Percentiles rank a stretch among this genome's conserved stretches.
Evolutionary conservation across 208 protist species (phyloP).

Genomic region (Trichomonas vaginalis): DNA sequence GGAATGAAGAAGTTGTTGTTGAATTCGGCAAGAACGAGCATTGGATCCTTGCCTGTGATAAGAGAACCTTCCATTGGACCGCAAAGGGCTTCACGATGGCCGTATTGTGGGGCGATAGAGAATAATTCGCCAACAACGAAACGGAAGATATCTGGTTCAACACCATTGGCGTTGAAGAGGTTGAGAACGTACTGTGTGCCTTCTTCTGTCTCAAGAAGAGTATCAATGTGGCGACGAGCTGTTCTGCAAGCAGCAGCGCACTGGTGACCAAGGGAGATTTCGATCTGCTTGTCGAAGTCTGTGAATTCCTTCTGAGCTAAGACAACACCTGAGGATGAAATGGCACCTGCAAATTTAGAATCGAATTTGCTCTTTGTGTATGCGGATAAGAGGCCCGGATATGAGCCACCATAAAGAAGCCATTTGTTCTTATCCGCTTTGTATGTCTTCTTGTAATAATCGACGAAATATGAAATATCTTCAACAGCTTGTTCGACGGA

Average conservation of each 20-base stretch:
- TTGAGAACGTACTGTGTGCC: not conserved
- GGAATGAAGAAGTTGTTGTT: not conserved
- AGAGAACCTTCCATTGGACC: not conserved
- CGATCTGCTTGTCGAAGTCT: not conserved
- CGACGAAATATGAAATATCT: not conserved
- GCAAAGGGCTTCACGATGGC: not conserved
- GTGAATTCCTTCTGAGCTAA: not conserved
- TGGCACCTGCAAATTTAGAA: not conserved
- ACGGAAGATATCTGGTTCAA: not conserved
- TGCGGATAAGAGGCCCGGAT: not conserved
- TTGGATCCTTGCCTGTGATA: not conserved
- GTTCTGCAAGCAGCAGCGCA: not conserved
- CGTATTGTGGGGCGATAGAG: not conserved
- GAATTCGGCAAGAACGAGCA: not conserved
- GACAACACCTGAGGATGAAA: not conserved
- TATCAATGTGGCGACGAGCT: not conserved
- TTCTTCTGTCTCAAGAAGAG: not conserved
- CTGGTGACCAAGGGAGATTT: not conserved
- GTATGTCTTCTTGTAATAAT: not conserved
- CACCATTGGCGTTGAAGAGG: not conserved
- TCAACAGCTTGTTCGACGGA: not conserved
- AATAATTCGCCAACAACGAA: not conserved
- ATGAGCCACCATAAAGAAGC: not conserved
- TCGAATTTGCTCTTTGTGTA: not conserved
- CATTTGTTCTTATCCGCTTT: not conserved